Evolutionary conservation across 108 stramenopile genomes (phyloP).

Genomic region (Fragilaria radians): DNA sequence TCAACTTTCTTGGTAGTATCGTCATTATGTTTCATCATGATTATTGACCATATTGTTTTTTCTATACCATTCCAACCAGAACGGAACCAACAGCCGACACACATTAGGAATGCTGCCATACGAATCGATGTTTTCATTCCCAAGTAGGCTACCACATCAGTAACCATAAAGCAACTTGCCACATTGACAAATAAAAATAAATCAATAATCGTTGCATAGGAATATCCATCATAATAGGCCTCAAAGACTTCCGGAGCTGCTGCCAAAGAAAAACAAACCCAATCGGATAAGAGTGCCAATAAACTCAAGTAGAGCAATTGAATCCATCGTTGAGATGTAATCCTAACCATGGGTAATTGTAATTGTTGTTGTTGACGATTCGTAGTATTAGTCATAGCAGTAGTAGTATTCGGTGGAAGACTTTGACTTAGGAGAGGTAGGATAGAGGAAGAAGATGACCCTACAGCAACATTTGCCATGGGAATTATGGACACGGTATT

Average conservation of each 20-base stretch:
- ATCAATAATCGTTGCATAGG: constrained; percentile 53
- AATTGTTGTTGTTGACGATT: too few species aligned
- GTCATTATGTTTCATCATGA: neutral
- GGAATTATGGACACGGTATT: too few species aligned
- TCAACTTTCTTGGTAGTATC: neutral
- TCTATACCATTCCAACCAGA: constrained; percentile 14
- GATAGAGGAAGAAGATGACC: too few species aligned
- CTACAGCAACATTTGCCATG: too few species aligned
- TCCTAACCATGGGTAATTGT: too few species aligned
- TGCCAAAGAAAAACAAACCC: constrained; percentile 66
- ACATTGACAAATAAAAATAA: constrained; percentile 74
- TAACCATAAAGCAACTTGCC: constrained; percentile 58
- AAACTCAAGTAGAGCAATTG: constrained; percentile 49
- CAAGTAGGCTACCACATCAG: constrained; percentile 43
- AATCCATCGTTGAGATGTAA: constrained; percentile 61
- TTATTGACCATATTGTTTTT: neutral
- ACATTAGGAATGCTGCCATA: constrained; percentile 46
- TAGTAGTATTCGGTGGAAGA: too few species aligned
- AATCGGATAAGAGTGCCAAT: constrained; percentile 53
- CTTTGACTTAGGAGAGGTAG: too few species aligned
- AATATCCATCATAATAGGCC: constrained; percentile 32
- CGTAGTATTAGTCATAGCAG: too few species aligned
- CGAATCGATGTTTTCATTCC: constrained; percentile 49
- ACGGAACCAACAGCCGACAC: constrained; percentile 51
- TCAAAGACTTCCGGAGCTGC: constrained; percentile 36